Evolutionary conservation across 1,139 yeast genomes (phyloP), one percentile per base, ranked within the genome.

Genomic region (Candida labiduridarum): DNA sequence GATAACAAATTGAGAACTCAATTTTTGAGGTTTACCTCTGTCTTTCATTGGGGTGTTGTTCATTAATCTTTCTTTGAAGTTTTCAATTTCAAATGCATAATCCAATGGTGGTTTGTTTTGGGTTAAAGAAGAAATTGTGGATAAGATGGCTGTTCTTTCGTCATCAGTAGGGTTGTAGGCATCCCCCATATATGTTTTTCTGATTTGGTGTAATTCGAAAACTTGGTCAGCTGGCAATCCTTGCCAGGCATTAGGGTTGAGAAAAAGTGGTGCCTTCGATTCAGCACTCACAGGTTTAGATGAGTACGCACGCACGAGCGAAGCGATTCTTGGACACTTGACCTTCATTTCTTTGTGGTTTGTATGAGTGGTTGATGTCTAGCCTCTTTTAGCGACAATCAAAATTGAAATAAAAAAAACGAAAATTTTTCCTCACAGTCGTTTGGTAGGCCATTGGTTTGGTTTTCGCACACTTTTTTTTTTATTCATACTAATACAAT

Each of bases 171-270:
- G 83, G 53, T 74, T 76, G 65, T 85, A 85, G 48, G 78, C 72
- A 38, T 80, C 78, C 11, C 89, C 89, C 50, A 85, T 61, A 25
- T 69, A 69, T 25, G 78, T 74, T 56, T 80, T 79, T 64, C 94
- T 77, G 57, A 82, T 73, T 57, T 80, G 73, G 63, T 83, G 88
- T 54, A 87, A 72, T 54, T 79, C 80, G 54, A 85, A 75, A 48
- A 87, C 80, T 57, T 79, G 75, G 53, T 83, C 83, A 9, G 88
- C 80, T 16, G 89, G 85, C 50, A 85, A 71, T 0, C 86, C 87
- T 51, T 76, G 71, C 95, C 95, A 87, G 46, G 79, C 75, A 52
- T 81, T 82, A 4, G 95, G 95, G 53, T 82, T 76, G 55, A 77
- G 73, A 55, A 68, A 75, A 46, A 76, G 68, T 14, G 74, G 65